These are phyloP conservation scores for Claviceps maximensis DNA, from an alignment of 2,329 filamentous ascomycete genomes.

Conservation along the genomic window DNA sequence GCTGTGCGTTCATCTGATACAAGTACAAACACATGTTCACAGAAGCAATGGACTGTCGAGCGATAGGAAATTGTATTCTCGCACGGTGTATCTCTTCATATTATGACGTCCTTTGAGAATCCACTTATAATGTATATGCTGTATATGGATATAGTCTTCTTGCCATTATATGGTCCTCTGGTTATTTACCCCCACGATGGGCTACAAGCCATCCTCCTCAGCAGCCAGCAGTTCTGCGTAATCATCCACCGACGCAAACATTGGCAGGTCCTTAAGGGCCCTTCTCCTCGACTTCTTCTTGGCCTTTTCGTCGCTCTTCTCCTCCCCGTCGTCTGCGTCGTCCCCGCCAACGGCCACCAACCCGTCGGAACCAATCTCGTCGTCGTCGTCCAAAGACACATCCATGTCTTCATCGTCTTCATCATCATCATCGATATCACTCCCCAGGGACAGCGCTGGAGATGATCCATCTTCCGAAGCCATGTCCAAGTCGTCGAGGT, in stretches of 20 bases:
- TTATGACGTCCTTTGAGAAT: too few species aligned
- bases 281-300: constrained; percentile 49
- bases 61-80: too few species aligned
- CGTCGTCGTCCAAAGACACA: constrained; percentile 18
- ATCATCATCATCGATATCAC: constrained; percentile 34
- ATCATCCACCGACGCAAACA: constrained; percentile 86
- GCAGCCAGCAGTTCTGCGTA: constrained; percentile 74
- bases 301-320: constrained; percentile 47
- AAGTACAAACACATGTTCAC: neutral
- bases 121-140: neutral
- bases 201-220: constrained; percentile 43
- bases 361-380: constrained; percentile 29
- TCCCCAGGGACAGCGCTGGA: constrained; percentile 24
- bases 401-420: constrained; percentile 26
- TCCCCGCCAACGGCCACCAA: constrained; percentile 21
- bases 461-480: constrained; percentile 33
- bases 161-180: neutral
- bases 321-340: constrained; percentile 34
- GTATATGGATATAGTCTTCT: neutral
- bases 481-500: constrained; percentile 35
- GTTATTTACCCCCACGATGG: too few species aligned
- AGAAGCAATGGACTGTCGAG: too few species aligned
- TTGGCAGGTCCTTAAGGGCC: constrained; percentile 80
- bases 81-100: too few species aligned
- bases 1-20: too few species aligned